Conservation (phyloP, 371 early-diverging fungal species). For the Apophysomyces trapeziformis region DNA sequence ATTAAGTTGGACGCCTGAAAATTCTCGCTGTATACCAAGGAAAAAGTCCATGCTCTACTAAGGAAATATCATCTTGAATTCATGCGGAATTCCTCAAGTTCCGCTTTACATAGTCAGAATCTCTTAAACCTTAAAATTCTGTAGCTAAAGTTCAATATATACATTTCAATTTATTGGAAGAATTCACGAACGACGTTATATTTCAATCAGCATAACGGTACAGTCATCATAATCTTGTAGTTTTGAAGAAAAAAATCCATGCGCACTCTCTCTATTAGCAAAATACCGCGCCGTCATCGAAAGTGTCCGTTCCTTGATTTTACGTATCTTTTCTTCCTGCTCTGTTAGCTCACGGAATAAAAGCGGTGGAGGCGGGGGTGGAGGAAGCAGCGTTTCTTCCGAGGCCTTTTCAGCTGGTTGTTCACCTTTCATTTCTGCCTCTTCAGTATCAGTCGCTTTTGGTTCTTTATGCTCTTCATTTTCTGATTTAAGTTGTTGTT, state of each 20-base stretch:
- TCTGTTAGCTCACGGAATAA: slow-evolving; percentile 42
- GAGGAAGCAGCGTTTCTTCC: neutral
- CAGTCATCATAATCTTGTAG: slow-evolving; percentile 61
- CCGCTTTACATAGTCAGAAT: too few relatives aligned
- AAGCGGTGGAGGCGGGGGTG: slow-evolving; percentile 31
- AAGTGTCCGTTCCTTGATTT: slow-evolving; percentile 47
- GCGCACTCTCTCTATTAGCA: slow-evolving; percentile 53
- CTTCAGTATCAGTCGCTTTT: slow-evolving; percentile 15
- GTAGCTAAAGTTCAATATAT: neutral
- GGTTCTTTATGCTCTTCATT: neutral
- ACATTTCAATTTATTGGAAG: slow-evolving; percentile 4
- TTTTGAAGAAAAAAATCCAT: slow-evolving; percentile 52
- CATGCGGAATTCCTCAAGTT: too few relatives aligned
- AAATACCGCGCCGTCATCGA: slow-evolving; percentile 51
- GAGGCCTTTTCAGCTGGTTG: neutral
- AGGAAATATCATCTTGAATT: too few relatives aligned
- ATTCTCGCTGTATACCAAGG: neutral
- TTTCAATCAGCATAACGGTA: slow-evolving; percentile 54
- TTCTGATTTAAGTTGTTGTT: slow-evolving; percentile 21
- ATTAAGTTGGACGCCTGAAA: too few relatives aligned
- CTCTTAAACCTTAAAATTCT: too few relatives aligned
- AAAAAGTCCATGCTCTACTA: neutral
- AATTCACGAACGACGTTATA: slow-evolving; percentile 23
- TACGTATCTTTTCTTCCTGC: slow-evolving; percentile 35
- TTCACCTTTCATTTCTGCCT: slow-evolving; percentile 13